Conservation (phyloP, 257 asterid genomes). For the Eustoma russellianum region DNA sequence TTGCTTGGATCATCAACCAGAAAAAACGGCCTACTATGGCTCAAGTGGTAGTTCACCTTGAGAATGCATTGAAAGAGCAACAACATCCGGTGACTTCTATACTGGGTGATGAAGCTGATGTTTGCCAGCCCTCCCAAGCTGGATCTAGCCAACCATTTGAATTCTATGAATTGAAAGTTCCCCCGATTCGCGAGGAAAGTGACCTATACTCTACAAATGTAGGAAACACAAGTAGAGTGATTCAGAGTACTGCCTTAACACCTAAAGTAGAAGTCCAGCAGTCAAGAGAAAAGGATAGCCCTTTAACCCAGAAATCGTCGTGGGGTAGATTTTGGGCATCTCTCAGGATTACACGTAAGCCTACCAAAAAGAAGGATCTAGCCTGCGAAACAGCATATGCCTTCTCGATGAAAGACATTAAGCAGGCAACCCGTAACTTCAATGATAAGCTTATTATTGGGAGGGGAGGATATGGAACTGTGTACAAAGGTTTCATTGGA, state of each 20-base stretch:
- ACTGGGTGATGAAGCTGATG: background rate
- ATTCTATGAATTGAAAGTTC: background rate
- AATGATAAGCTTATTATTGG: constrained; percentile 2
- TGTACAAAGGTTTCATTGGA: constrained; percentile 5
- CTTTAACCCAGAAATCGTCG: background rate
- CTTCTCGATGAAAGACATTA: constrained; percentile 7
- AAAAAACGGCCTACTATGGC: constrained; percentile 17
- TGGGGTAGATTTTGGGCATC: constrained; percentile 1
- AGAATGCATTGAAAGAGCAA: constrained; percentile 5
- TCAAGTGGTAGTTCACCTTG: constrained; percentile 10
- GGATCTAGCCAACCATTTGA: background rate
- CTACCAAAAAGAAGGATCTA: background rate
- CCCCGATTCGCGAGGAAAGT: background rate
- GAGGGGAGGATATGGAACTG: constrained; percentile 5
- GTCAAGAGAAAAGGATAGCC: background rate
- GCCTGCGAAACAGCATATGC: background rate
- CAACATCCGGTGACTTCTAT: background rate
- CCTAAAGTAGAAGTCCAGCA: background rate
- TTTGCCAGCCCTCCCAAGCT: background rate
- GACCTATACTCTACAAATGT: background rate
- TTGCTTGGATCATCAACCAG: constrained; percentile 8
- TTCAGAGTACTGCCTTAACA: background rate
- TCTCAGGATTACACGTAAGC: background rate
- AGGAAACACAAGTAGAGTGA: background rate
- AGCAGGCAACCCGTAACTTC: constrained; percentile 6